phyloP scores from a whole-genome alignment of 768 basidiomycete genomes.

The Suillus fuscotomentosus region DNA sequence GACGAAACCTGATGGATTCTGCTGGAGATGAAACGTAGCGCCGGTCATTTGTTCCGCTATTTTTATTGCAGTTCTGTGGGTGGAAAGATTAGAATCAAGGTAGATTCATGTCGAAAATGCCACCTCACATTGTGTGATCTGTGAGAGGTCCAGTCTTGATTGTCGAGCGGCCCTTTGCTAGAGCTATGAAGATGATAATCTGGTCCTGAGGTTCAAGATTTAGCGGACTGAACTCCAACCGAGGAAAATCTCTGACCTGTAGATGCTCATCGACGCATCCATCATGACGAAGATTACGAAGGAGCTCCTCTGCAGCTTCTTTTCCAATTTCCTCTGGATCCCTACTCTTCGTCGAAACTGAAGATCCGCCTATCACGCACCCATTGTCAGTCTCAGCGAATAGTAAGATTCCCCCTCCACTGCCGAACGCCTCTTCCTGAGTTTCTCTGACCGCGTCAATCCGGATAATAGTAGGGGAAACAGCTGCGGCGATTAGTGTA shows the following conservation, averaged over 20 bases:
- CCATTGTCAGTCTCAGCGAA: constrained; percentile 74
- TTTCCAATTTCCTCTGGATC: constrained; percentile 49
- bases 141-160: constrained; percentile 57
- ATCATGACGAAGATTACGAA: constrained; percentile 55
- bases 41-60: constrained; percentile 66
- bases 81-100: not conserved
- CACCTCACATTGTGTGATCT: constrained; percentile 61
- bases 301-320: constrained; percentile 58
- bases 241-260: constrained; percentile 39
- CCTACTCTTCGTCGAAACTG: constrained; percentile 54
- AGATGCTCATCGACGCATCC: constrained; percentile 72
- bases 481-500: constrained; percentile 41
- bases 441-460: constrained; percentile 48
- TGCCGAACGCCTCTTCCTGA: constrained; percentile 47
- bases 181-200: constrained; percentile 73
- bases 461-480: constrained; percentile 21
- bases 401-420: constrained; percentile 69
- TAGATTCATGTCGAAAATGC: not conserved
- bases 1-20: constrained; percentile 38
- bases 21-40: constrained; percentile 58
- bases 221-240: not conserved
- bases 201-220: constrained; percentile 52
- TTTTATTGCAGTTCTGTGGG: constrained; percentile 63
- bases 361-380: constrained; percentile 67
- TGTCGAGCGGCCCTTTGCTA: constrained; percentile 63